A percentile compares a stretch with the other conserved stretches of the same genome.
phyloP scores from a whole-genome alignment of 305 asterid genomes.

The Fraxinus sp. region DNA sequence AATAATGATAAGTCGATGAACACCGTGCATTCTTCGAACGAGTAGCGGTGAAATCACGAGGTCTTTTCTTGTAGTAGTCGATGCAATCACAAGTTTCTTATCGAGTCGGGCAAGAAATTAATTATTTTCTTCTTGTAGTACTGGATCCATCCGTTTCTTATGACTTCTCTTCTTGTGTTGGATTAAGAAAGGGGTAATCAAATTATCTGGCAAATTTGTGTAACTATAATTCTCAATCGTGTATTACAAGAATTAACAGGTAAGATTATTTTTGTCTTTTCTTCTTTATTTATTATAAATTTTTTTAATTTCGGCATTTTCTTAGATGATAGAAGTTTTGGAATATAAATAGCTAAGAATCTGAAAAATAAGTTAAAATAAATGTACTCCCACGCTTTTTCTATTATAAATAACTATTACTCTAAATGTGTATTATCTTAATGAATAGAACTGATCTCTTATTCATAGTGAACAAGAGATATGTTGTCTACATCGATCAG shows the following conservation, averaged over 20 bases:
- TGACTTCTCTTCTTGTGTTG: neutral
- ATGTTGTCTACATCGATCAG: no score
- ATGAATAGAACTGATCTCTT: no score
- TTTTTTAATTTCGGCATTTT: neutral
- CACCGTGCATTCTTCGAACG: neutral
- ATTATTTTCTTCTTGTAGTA: conserved; percentile 11
- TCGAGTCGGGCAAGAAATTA: neutral
- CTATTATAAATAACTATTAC: no score
- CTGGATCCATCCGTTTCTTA: neutral
- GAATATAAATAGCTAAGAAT: neutral
- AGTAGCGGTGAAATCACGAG: neutral
- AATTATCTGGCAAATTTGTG: neutral
- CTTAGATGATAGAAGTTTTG: neutral
- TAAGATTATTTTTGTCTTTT: neutral
- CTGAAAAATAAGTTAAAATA: neutral
- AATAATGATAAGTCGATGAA: neutral
- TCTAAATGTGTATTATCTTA: neutral
- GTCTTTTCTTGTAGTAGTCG: neutral
- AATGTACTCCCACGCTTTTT: neutral
- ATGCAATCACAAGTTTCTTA: neutral
- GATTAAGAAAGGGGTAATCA: neutral
- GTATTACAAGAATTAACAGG: neutral
- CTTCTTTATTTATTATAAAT: neutral
- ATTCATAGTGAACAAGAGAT: no score
- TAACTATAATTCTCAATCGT: neutral